These are phyloP conservation scores for Neonectria coccinea DNA, from an alignment of 2,329 filamentous ascomycete genomes.

Conservation along the genomic window DNA sequence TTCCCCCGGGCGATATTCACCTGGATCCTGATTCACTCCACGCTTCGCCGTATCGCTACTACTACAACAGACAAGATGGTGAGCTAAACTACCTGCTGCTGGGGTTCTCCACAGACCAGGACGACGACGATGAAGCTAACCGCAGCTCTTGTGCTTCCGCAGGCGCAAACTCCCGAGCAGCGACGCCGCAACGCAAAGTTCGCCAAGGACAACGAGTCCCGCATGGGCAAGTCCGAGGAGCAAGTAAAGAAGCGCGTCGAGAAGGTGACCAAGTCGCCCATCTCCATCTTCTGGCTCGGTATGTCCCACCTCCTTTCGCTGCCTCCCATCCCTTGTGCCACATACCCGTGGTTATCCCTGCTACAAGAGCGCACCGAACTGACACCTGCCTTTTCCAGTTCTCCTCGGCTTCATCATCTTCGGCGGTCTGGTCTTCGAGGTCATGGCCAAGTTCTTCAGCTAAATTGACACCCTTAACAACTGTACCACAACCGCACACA, in stretches of 20 bases:
- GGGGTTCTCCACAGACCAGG: slow-evolving; percentile 7
- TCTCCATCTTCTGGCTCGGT: slow-evolving; percentile 75
- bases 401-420: slow-evolving; percentile 71
- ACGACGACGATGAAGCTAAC: slow-evolving; percentile 34
- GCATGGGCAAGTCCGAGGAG: slow-evolving; percentile 78
- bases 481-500: slow-evolving; percentile 20
- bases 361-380: slow-evolving; percentile 9
- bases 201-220: slow-evolving; percentile 76
- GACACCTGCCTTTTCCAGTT: slow-evolving; percentile 50
- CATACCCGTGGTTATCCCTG: neutral
- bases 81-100: neutral
- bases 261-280: slow-evolving; percentile 68
- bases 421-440: slow-evolving; percentile 70
- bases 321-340: neutral
- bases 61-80: slow-evolving; percentile 6
- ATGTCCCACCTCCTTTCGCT: slow-evolving; percentile 45
- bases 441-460: slow-evolving; percentile 65
- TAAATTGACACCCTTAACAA: slow-evolving; percentile 35
- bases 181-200: slow-evolving; percentile 85
- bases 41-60: neutral
- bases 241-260: slow-evolving; percentile 72
- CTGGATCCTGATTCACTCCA: neutral
- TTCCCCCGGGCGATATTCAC: neutral
- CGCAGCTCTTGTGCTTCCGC: slow-evolving; percentile 14
- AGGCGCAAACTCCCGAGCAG: slow-evolving; percentile 89